Evolutionary conservation across 2,329 filamentous ascomycete species (phyloP), one percentile per base, ranked within the genome.

Genomic region (Mollisia scopiformis): DNA sequence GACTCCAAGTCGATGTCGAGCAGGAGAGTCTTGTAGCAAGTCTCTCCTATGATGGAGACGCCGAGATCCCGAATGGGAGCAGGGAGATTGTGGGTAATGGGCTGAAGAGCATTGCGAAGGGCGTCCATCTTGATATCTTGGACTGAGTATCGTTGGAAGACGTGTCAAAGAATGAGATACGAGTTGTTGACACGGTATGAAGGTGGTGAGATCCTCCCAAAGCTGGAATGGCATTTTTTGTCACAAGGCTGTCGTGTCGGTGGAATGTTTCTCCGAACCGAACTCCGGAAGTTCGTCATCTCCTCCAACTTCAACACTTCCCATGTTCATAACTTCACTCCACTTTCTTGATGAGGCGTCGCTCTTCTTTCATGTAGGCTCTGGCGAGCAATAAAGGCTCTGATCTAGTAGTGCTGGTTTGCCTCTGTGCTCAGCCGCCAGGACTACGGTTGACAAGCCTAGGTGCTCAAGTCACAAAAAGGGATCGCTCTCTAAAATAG

Each of bases 1-100:
- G 92, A 86, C 65, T 87, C 84, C 71, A 90, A 82, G 78, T 96
- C 90, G 74, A 99, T 84, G 72, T 97, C 88, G 72, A 95, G 88
- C 66, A 99, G 79, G 54, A 99, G 86, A 16, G 88, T 87, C 73
- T 89, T 85, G 86, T 98, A 96, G 86, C 95, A 99, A 63, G 82
- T 78, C 31, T 86, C 81, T 74, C 94, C 93, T 71, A 99, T 85
- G 75, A 99, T 87, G 66, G 89, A 90, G 70, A 89, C 79, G 72
- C 90, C 89, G 53, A 91, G 80, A 77, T 93, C 84, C 77, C 85
- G 86, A 73, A 97, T 83, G 14, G 91, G 91, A 33, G 80, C 79
- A 21, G 93, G 93, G 54, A 95, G 86, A 73, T 84, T 87, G 71
- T 87, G 83, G 54, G 90, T 91, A 72, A 93, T 82, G 61, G 90